Conservation (phyloP, 306 rosid genomes). For the Abrus pulchellus region DNA sequence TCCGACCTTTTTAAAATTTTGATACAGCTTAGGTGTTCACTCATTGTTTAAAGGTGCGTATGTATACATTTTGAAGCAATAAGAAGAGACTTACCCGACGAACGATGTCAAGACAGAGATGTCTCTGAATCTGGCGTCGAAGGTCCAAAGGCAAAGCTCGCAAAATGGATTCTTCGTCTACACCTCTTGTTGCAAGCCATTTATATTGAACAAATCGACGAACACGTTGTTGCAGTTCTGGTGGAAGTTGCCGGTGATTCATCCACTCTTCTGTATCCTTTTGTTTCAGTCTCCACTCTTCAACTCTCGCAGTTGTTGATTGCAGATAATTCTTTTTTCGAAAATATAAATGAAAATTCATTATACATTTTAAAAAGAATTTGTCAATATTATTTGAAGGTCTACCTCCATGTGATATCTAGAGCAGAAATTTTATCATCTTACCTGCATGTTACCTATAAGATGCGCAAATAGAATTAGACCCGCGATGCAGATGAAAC, state of each 20-base stretch:
- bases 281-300: slow-evolving; percentile 85
- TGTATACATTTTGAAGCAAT: not conserved
- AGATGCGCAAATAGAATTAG: slow-evolving; percentile 88
- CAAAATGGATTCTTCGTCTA: slow-evolving; percentile 84
- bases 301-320: slow-evolving; percentile 86
- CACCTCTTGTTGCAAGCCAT: slow-evolving; percentile 96
- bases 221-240: slow-evolving; percentile 74
- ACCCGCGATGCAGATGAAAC: slow-evolving; percentile 74
- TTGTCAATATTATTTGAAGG: not conserved
- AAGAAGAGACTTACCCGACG: slow-evolving; percentile 69
- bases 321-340: slow-evolving; percentile 71
- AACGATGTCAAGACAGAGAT: slow-evolving; percentile 84
- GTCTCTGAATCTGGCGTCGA: slow-evolving; percentile 88
- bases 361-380: not conserved
- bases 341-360: not conserved
- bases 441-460: slow-evolving; percentile 93
- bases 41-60: too few relatives aligned
- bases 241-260: slow-evolving; percentile 93
- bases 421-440: not conserved
- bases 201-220: slow-evolving; percentile 86
- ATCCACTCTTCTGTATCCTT: slow-evolving; percentile 98
- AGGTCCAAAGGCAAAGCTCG: slow-evolving; percentile 77
- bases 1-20: too few relatives aligned
- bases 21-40: too few relatives aligned
- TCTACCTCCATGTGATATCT: not conserved